phyloP scores from a whole-genome alignment of 768 basidiomycete genomes.

The Amanita inopinata region DNA sequence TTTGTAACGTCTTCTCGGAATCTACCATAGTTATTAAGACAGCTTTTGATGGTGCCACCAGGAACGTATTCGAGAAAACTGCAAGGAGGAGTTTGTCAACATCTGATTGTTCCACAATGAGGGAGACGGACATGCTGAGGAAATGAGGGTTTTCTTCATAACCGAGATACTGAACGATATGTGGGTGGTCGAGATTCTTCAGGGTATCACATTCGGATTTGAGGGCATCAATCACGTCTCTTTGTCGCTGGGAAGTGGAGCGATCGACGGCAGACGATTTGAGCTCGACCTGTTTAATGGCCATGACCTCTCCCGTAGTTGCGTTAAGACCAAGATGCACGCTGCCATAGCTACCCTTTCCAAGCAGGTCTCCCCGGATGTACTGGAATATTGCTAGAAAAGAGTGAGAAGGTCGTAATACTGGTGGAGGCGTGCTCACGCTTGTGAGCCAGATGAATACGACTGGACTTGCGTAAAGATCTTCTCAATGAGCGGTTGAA shows the following conservation, averaged over 20 bases:
- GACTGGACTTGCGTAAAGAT: neutral
- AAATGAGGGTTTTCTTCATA: constrained; percentile 67
- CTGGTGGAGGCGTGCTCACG: neutral
- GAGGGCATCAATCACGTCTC: constrained; percentile 67
- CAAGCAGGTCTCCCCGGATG: constrained; percentile 88
- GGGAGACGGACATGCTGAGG: constrained; percentile 62
- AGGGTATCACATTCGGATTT: constrained; percentile 81
- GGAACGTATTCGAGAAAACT: constrained; percentile 96
- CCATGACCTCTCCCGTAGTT: constrained; percentile 86
- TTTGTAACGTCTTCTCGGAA: constrained; percentile 82
- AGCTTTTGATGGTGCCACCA: constrained; percentile 82
- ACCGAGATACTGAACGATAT: constrained; percentile 90
- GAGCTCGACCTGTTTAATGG: constrained; percentile 93
- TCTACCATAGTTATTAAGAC: constrained; percentile 67
- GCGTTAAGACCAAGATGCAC: constrained; percentile 91
- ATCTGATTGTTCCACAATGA: neutral
- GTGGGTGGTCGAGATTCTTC: constrained; percentile 79
- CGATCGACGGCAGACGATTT: constrained; percentile 67
- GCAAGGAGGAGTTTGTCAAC: constrained; percentile 8
- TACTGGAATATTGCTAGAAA: constrained; percentile 67
- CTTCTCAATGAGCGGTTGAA: neutral
- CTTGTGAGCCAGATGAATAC: neutral
- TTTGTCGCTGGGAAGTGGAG: constrained; percentile 46
- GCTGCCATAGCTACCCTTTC: constrained; percentile 86
- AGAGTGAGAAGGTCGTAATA: neutral